Conservation (phyloP, 2,329 filamentous ascomycete species). For the Stemphylium lycopersici region DNA sequence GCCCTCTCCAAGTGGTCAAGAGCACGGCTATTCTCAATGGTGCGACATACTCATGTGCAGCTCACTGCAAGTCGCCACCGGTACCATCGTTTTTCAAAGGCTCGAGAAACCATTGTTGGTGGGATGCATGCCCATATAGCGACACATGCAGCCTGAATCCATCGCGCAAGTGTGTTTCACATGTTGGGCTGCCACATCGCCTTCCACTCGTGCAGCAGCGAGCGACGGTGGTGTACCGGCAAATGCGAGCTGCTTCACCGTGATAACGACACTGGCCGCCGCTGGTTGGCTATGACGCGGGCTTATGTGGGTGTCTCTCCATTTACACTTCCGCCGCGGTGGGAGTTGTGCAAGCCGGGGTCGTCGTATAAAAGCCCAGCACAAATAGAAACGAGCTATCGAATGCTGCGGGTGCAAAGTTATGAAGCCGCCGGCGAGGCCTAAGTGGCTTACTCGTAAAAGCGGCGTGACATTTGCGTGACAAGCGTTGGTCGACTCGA, state of each 20-base stretch:
- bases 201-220: neutral
- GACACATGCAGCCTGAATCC: slow-evolving; percentile 18
- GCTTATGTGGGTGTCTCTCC: slow-evolving; percentile 12
- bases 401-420: slow-evolving; percentile 29
- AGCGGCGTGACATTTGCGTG: slow-evolving; percentile 26
- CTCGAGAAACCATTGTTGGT: slow-evolving; percentile 27
- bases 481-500: slow-evolving; percentile 36
- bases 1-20: slow-evolving; percentile 33
- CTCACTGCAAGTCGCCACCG: slow-evolving; percentile 34
- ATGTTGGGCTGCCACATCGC: slow-evolving; percentile 14
- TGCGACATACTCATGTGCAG: slow-evolving; percentile 37
- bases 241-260: slow-evolving; percentile 12
- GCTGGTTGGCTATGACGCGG: slow-evolving; percentile 6
- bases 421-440: slow-evolving; percentile 33
- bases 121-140: slow-evolving; percentile 23
- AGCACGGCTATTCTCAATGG: slow-evolving; percentile 36
- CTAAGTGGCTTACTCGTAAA: slow-evolving; percentile 21
- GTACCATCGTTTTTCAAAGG: slow-evolving; percentile 25
- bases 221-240: slow-evolving; percentile 10
- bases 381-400: slow-evolving; percentile 46
- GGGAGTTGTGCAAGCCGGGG: slow-evolving; percentile 36
- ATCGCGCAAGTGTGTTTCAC: slow-evolving; percentile 37
- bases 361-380: slow-evolving; percentile 41
- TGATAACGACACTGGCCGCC: slow-evolving; percentile 26
- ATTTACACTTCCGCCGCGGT: slow-evolving; percentile 18